Conservation (phyloP, 1,139 yeast genomes). For the Geotrichum candidum region DNA sequence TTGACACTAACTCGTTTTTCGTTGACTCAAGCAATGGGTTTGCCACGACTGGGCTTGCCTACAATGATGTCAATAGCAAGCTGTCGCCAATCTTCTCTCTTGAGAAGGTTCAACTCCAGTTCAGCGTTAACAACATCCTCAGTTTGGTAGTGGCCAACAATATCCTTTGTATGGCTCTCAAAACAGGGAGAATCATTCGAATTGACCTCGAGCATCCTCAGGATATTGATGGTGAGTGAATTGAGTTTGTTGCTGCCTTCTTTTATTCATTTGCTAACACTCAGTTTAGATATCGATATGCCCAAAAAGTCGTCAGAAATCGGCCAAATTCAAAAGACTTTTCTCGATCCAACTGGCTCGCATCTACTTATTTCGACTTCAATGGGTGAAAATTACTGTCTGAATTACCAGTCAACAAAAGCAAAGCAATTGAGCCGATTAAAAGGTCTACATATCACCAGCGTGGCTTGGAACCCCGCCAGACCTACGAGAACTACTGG, state of each 20-base stretch:
- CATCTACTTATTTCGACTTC: constrained; percentile 46
- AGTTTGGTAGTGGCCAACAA: constrained; percentile 46
- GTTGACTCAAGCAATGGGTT: constrained; percentile 15
- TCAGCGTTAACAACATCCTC: constrained; percentile 41
- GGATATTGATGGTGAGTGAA: constrained; percentile 36
- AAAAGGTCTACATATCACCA: constrained; percentile 39
- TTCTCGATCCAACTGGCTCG: constrained; percentile 45
- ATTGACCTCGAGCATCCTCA: constrained; percentile 53
- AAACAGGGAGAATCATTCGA: constrained; percentile 43
- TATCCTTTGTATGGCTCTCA: constrained; percentile 44
- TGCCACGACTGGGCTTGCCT: constrained; percentile 10
- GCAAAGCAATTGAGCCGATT: constrained; percentile 40
- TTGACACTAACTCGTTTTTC: constrained; percentile 5
- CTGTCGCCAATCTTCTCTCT: constrained; percentile 32
- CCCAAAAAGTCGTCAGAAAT: constrained; percentile 29
- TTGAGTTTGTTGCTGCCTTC: not conserved
- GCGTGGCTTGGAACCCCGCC: constrained; percentile 42
- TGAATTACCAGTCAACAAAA: constrained; percentile 37
- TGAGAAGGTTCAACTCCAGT: constrained; percentile 54
- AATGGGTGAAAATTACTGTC: constrained; percentile 43
- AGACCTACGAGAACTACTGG: constrained; percentile 41
- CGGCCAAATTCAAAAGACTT: constrained; percentile 38
- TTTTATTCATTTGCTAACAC: not conserved
- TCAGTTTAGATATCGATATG: constrained; percentile 29
- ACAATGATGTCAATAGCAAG: constrained; percentile 14